Base-by-base conservation (phyloP, 805 yeast species). In the Candida qinlingensis region DNA sequence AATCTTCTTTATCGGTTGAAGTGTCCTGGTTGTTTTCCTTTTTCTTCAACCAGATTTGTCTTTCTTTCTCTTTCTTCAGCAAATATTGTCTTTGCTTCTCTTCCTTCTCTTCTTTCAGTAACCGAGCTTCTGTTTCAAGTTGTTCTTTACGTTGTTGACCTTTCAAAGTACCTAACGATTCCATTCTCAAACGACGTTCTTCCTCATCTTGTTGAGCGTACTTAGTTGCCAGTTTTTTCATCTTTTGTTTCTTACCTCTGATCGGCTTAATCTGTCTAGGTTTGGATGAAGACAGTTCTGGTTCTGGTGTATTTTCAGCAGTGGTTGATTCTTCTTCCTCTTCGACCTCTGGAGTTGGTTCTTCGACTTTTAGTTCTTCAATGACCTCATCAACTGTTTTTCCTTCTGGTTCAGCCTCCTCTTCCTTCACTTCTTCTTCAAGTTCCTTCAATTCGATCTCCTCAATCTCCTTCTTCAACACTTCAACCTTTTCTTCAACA, bases 141-240 rank as follows among this genome's bases (percentile, higher is more conserved):
- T 69, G 69, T 34, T 64, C 61, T 41, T 68, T 41, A 36, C 50
- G 50, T 30, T 47, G 44, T 28, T 41, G 27, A 7, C 50, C 50
- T 57, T 88, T 89, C 60, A 87, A 70, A 0, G 96, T 87, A 4
- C 98, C 98, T 39, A 92, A 68, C 2, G 85, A 87, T 50, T 85
- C 81, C 86, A 92, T 81, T 54, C 95, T 75, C 48, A 84, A 58
- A 41, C 67, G 59, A 48, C 90, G 77, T 58, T 92, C 98, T 48
- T 87, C 94, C 45, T 88, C 97, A 63, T 92, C 98, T 67, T 92
- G 98, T 51, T 85, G 90, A 4, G 83, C 88, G 60, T 92, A 92
- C 61, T 91, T 92, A 51, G 78, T 74, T 38, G 84, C 84, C 48
- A 89, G 86, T 61, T 87, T 90, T 72, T 86, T 88, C 66, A 86